phyloP scores from a whole-genome alignment of 2,329 filamentous ascomycete species.

The Colletotrichum spinosum region DNA sequence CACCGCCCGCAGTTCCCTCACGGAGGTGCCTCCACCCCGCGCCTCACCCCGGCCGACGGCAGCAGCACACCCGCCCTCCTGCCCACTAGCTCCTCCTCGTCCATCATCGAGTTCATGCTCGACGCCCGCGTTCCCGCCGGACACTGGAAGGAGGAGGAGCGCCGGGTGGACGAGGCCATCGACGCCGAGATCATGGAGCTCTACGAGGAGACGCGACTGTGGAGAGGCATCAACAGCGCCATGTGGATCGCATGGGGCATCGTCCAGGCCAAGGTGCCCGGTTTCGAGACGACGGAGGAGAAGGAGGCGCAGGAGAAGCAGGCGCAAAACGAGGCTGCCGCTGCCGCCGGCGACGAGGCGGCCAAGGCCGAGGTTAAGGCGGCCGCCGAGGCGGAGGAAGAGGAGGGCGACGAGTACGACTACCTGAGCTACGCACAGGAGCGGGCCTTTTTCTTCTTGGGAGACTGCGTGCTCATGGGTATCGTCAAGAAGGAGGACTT shows the following conservation, averaged over 20 bases:
- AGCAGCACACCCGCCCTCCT: slow-evolving; percentile 51
- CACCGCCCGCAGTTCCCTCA: slow-evolving; percentile 78
- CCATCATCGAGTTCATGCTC: slow-evolving; percentile 80
- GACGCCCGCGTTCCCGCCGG: slow-evolving; percentile 74
- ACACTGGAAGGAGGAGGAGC: slow-evolving; percentile 71
- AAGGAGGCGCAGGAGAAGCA: slow-evolving; percentile 39
- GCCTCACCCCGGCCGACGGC: slow-evolving; percentile 55
- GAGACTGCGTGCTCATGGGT: slow-evolving; percentile 83
- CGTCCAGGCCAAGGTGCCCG: slow-evolving; percentile 89
- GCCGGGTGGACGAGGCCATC: slow-evolving; percentile 69
- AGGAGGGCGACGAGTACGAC: slow-evolving; percentile 84
- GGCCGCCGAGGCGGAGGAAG: slow-evolving; percentile 45
- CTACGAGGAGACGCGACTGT: slow-evolving; percentile 82
- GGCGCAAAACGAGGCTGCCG: slow-evolving; percentile 43
- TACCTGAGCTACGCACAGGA: slow-evolving; percentile 94
- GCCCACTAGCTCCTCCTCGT: slow-evolving; percentile 57
- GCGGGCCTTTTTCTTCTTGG: slow-evolving; percentile 93
- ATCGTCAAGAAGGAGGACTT: slow-evolving; percentile 81
- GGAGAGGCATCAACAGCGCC: slow-evolving; percentile 88
- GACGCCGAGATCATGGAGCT: slow-evolving; percentile 78
- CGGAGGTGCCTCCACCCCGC: slow-evolving; percentile 60
- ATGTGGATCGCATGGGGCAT: slow-evolving; percentile 98
- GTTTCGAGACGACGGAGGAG: slow-evolving; percentile 65
- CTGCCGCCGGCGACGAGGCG: slow-evolving; percentile 42
- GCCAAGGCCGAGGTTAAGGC: slow-evolving; percentile 36